phyloP scores from a whole-genome alignment of 345 rosid genomes.

The Linum usitatissimum region DNA sequence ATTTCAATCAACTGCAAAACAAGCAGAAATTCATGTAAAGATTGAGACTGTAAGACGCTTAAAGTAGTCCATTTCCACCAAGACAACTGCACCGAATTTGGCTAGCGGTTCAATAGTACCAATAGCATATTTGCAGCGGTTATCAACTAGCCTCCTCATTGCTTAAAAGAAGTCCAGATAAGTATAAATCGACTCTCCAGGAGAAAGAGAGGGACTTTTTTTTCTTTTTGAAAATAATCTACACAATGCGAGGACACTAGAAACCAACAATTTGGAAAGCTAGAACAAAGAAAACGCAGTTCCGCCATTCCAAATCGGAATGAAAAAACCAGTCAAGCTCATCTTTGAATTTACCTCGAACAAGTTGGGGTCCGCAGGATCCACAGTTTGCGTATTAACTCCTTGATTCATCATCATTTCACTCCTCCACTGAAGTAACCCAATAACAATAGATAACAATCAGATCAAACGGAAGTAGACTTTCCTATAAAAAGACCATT shows the following conservation, averaged over 20 bases:
- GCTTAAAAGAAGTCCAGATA: not conserved
- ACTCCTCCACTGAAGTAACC: conserved; percentile 31
- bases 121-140: not conserved
- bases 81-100: not conserved
- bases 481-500: not conserved
- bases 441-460: not conserved
- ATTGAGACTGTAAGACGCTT: not conserved
- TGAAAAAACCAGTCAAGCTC: not conserved
- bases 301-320: not conserved
- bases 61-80: not conserved
- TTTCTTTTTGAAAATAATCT: not conserved
- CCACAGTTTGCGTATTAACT: conserved; percentile 44
- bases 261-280: not conserved
- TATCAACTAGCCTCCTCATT: not conserved
- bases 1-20: not conserved
- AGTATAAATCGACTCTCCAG: not conserved
- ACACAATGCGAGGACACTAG: not conserved
- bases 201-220: not conserved
- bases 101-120: not conserved
- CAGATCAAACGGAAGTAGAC: not conserved
- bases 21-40: not conserved
- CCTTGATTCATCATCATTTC: conserved; percentile 64
- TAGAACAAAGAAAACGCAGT: not conserved
- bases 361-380: conserved; percentile 49
- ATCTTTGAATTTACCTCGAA: conserved; percentile 41